Base-by-base conservation (phyloP, 2,329 filamentous ascomycete species). In the Ascochyta viciae-villosae region DNA sequence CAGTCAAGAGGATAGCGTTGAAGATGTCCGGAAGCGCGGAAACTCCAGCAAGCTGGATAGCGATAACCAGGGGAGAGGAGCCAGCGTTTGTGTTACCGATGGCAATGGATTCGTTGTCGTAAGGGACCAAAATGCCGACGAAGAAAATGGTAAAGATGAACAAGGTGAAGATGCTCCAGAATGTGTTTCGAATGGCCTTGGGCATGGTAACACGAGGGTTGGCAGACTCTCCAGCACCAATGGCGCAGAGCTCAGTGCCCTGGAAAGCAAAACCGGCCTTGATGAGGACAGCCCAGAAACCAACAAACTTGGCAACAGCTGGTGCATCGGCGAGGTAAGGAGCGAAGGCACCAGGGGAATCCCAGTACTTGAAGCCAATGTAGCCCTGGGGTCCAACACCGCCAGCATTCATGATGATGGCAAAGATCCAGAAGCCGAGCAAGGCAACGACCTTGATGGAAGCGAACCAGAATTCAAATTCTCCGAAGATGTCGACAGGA, bases 401-500 rank as follows among this genome's bases (percentile, higher is more conserved):
- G 41, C 89, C 90, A 3, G 88, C 88, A 68, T 91, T 87, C 76
- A 92, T 83, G 74, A 87, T 89, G 64, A 92, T 89, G 61, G 83
- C 86, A 65, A 92, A 90, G 70, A 93, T 87, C 78, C 91, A 83
- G 78, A 92, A 91, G 38, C 89, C 89, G 39, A 90, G 50, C 35
- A 92, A 85, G 26, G 89, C 90, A 45, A 92, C 66, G 52, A 93
- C 88, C 75, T 94, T 94, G 80, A 94, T 86, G 54, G 82, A 85
- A 6, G 89, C 87, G 64, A 93, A 87, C 84, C 87, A 92, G 76
- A 92, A 91, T 72, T 94, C 91, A 26, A 91, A 80, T 70, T 93
- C 89, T 35, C 89, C 90, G 63, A 91, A 93, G 62, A 86, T 86
- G 46, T 84, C 83, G 40, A 93, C 85, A 2, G 89, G 89, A 33